phyloP scores from a whole-genome alignment of 108 stramenopile species.

The Mediolabrus comicus region DNA sequence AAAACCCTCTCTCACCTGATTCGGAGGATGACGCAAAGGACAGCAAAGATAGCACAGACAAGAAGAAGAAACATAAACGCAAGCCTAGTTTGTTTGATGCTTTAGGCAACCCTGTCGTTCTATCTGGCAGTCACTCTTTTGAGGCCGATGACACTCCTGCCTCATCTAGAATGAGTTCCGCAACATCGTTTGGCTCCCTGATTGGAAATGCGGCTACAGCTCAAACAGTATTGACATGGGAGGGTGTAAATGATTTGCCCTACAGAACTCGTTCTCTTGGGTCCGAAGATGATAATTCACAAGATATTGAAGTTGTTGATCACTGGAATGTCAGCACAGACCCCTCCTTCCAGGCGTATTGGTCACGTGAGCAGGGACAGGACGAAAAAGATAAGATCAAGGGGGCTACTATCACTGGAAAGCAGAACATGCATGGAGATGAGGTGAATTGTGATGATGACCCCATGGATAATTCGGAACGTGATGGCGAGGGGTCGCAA shows the following conservation, averaged over 20 bases:
- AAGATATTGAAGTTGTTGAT: conserved; percentile 52
- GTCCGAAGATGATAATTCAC: conserved; percentile 29
- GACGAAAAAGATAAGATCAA: neutral
- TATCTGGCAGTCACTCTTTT: neutral
- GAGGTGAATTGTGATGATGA: conserved; percentile 43
- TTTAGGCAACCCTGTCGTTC: conserved; percentile 24
- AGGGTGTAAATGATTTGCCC: conserved; percentile 25
- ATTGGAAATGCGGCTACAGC: conserved; percentile 2
- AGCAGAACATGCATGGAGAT: conserved; percentile 4
- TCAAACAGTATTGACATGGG: conserved; percentile 22
- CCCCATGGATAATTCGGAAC: conserved; percentile 22
- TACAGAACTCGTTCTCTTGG: conserved; percentile 69
- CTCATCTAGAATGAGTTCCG: neutral
- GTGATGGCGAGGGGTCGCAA: neutral
- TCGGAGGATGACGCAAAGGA: neutral
- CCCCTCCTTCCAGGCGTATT: conserved; percentile 63
- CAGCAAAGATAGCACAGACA: neutral
- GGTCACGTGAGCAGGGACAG: conserved; percentile 5
- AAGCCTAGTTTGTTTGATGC: conserved; percentile 21
- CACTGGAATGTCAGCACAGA: conserved; percentile 72
- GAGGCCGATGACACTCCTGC: neutral
- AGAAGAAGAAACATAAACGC: conserved; percentile 21
- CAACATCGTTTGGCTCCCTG: conserved; percentile 23
- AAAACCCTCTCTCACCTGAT: conserved; percentile 12
- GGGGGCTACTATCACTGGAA: conserved; percentile 6